Percentiles rank a stretch among this genome's conserved stretches.
Evolutionary conservation across 2,329 filamentous ascomycete genomes (phyloP).

Genomic region (Aspergillus tubingensis): DNA sequence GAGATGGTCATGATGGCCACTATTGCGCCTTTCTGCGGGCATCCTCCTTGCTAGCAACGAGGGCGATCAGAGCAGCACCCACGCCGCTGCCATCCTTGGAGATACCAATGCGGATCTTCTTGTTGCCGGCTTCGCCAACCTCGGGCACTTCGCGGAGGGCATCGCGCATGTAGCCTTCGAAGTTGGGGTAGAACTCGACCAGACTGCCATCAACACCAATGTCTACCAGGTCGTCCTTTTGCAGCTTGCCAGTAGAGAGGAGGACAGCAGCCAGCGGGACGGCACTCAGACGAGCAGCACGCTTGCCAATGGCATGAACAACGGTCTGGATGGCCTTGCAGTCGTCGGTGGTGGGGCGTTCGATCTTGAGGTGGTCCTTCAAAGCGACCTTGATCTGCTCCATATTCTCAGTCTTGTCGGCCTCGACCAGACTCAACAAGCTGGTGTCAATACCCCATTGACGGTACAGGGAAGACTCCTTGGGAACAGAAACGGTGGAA

Average conservation of each 20-base stretch:
- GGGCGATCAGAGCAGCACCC: conserved; percentile 91
- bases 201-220: conserved; percentile 93
- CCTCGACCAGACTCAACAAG: conserved; percentile 83
- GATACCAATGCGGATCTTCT: conserved; percentile 88
- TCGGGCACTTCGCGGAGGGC: conserved; percentile 74
- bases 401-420: conserved; percentile 72
- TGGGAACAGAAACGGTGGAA: conserved; percentile 69
- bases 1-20: neutral
- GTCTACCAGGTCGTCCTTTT: conserved; percentile 72
- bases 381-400: conserved; percentile 75
- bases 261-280: conserved; percentile 85
- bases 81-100: conserved; percentile 95
- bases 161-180: conserved; percentile 84
- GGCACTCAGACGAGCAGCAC: conserved; percentile 83
- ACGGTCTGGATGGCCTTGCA: conserved; percentile 85
- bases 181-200: conserved; percentile 93
- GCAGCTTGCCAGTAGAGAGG: conserved; percentile 74
- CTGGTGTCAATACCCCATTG: conserved; percentile 90
- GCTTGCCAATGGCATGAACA: conserved; percentile 79
- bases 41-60: conserved; percentile 67
- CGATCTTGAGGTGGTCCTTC: conserved; percentile 73
- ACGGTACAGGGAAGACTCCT: conserved; percentile 68
- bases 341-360: conserved; percentile 76
- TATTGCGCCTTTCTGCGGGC: conserved; percentile 13
- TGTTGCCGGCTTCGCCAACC: conserved; percentile 76